Evolutionary conservation across 768 basidiomycete species (phyloP).

Genomic region (Suillus plorans): DNA sequence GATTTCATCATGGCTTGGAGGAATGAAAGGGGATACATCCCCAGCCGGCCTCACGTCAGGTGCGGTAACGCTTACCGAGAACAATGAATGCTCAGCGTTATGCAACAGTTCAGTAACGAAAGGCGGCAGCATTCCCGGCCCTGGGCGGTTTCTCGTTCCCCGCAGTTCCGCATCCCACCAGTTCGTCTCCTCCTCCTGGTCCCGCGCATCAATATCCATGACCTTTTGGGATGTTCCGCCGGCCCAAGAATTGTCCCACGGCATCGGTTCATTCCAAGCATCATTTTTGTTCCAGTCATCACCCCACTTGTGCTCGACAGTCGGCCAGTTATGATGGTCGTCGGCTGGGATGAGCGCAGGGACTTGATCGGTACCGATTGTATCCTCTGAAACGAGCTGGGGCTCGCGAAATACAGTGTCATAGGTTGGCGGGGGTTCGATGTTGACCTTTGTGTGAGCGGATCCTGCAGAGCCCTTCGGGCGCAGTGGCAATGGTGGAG

Average conservation of each 20-base stretch:
- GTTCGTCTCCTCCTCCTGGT: constrained; percentile 55
- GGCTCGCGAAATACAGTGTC: constrained; percentile 49
- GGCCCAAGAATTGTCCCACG: constrained; percentile 30
- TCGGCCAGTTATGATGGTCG: constrained; percentile 27
- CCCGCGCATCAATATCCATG: constrained; percentile 59
- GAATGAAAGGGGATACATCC: constrained; percentile 18
- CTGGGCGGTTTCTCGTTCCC: constrained; percentile 52
- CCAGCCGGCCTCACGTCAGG: constrained; percentile 30
- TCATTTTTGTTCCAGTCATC: constrained; percentile 4
- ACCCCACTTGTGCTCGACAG: constrained; percentile 19
- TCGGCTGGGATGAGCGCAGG: constrained; percentile 39
- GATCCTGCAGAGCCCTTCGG: constrained; percentile 33
- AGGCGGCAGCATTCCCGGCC: constrained; percentile 69
- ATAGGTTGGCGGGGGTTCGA: constrained; percentile 30
- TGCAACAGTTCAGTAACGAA: constrained; percentile 67
- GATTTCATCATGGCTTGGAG: constrained; percentile 63
- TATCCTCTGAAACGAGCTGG: constrained; percentile 49
- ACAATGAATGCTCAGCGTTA: constrained; percentile 70
- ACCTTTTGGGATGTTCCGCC: constrained; percentile 24
- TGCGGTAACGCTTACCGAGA: constrained; percentile 49
- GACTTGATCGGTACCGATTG: constrained; percentile 34
- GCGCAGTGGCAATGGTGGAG: constrained; percentile 37
- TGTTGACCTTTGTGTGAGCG: constrained; percentile 33
- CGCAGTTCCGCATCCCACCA: constrained; percentile 68
- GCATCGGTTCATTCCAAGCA: constrained; percentile 10